These are phyloP conservation scores for Gymnopilus junonius DNA, from an alignment of 768 basidiomycete species.

Conservation along the genomic window DNA sequence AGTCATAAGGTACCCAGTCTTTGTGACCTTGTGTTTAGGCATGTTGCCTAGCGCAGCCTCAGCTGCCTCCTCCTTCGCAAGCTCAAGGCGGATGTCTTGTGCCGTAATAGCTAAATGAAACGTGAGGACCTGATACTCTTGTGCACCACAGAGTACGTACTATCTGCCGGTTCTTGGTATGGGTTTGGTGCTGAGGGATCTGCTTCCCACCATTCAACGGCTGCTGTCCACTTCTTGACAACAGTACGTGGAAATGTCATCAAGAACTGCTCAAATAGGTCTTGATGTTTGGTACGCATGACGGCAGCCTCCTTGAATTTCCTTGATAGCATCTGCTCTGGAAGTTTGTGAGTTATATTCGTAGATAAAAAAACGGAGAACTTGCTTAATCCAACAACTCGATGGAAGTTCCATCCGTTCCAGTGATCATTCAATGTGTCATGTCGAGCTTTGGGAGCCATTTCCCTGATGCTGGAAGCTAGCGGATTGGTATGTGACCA, in stretches of 20 bases:
- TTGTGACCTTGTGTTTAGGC: not conserved
- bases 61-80: slow-evolving; percentile 13
- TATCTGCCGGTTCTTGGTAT: slow-evolving; percentile 11
- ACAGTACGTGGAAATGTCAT: not conserved
- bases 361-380: not conserved
- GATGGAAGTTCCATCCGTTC: slow-evolving; percentile 38
- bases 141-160: not conserved
- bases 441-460: slow-evolving; percentile 34
- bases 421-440: slow-evolving; percentile 44
- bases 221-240: slow-evolving; percentile 8
- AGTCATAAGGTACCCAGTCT: slow-evolving; percentile 7
- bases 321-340: not conserved
- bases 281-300: slow-evolving; percentile 8
- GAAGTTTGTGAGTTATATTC: not conserved
- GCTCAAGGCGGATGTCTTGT: slow-evolving; percentile 13
- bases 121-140: not conserved
- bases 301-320: slow-evolving; percentile 8
- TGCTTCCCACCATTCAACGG: slow-evolving; percentile 7
- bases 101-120: not conserved
- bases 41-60: not conserved
- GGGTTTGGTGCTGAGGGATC: slow-evolving; percentile 14
- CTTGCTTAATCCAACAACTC: slow-evolving; percentile 20
- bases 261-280: slow-evolving; percentile 1
- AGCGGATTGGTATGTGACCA: slow-evolving; percentile 40
- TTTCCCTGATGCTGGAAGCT: slow-evolving; percentile 36